Percentiles rank a stretch among this genome's conserved stretches.
These are phyloP conservation scores for Dalbergia cochinchinensis DNA, from an alignment of 306 rosid species.

Conservation along the genomic window DNA sequence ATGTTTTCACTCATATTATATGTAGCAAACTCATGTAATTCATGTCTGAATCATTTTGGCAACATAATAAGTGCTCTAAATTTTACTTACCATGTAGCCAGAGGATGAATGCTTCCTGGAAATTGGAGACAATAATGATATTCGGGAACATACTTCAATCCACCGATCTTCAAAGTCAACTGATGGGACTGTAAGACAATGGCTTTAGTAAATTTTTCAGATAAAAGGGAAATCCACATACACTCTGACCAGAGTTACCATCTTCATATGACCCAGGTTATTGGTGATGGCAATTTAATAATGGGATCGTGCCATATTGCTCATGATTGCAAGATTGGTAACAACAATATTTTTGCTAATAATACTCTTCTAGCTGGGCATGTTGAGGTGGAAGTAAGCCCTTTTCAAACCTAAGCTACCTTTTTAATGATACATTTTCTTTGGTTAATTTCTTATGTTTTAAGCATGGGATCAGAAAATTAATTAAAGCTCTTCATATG, in stretches of 20 bases:
- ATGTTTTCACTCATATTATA: constrained; percentile 10
- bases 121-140: constrained; percentile 87
- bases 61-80: constrained; percentile 29
- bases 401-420: constrained; percentile 20
- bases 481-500: constrained; percentile 48
- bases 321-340: constrained; percentile 92
- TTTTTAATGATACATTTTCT: constrained; percentile 3
- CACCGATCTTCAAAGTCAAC: constrained; percentile 90
- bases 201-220: constrained; percentile 13
- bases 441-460: constrained; percentile 21
- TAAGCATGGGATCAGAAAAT: constrained; percentile 27
- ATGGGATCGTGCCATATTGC: constrained; percentile 99
- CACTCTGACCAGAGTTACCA: constrained; percentile 7
- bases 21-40: constrained; percentile 25
- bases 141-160: constrained; percentile 82
- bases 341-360: constrained; percentile 82
- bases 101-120: constrained; percentile 88
- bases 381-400: constrained; percentile 85
- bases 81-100: constrained; percentile 59
- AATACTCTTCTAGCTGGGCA: constrained; percentile 92
- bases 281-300: constrained; percentile 86
- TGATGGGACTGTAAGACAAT: constrained; percentile 72
- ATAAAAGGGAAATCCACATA: background rate
- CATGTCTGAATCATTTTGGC: constrained; percentile 20
- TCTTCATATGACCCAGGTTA: constrained; percentile 67